Conservation (phyloP, 441 rosid genomes). For the Erysimum cheiri region DNA sequence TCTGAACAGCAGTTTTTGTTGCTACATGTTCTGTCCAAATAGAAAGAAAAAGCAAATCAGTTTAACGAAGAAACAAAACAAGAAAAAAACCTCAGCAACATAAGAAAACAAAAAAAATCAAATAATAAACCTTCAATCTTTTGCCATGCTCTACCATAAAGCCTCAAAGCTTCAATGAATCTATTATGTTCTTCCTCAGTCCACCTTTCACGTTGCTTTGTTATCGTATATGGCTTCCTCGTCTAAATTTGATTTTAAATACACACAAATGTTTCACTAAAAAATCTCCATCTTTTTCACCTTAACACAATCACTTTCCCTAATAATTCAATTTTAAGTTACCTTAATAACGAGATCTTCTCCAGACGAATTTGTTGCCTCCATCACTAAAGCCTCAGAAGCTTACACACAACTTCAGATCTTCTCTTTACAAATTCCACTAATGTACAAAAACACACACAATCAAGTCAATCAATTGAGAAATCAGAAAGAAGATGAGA, state of each 20-base stretch:
- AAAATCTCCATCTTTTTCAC: constrained; percentile 4
- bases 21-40: constrained; percentile 74
- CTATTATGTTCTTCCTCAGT: constrained; percentile 49
- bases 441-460: not conserved
- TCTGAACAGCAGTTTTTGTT: constrained; percentile 89
- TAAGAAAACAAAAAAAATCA: not conserved
- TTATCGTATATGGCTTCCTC: constrained; percentile 48
- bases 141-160: constrained; percentile 49
- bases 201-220: constrained; percentile 49
- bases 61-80: constrained; percentile 15
- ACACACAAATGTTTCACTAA: not conserved
- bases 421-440: not conserved
- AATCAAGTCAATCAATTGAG: constrained; percentile 15
- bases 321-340: not conserved
- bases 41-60: constrained; percentile 3
- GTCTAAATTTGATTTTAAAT: constrained; percentile 20
- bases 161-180: constrained; percentile 48
- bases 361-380: constrained; percentile 48
- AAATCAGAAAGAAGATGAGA: not conserved
- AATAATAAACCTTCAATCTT: constrained; percentile 42
- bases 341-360: constrained; percentile 46
- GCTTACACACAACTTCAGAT: constrained; percentile 31
- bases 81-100: not conserved
- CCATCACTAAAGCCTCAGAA: constrained; percentile 32
- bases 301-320: not conserved